These are phyloP conservation scores for Theileria parva DNA, from an alignment of 169 alveolate genomes.

Conservation along the genomic window DNA sequence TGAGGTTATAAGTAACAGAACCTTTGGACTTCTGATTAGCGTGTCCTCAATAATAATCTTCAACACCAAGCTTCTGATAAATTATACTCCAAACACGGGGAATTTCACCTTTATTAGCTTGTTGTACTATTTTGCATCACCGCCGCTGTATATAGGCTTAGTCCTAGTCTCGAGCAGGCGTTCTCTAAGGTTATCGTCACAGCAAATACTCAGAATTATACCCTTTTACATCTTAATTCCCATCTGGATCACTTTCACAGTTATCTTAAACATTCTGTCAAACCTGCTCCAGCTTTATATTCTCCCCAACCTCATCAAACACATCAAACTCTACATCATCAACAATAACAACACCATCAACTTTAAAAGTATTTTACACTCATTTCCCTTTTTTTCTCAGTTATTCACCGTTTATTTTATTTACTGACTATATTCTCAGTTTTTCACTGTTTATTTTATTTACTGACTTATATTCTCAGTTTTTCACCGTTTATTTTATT, in stretches of 20 bases:
- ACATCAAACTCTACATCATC: conserved; percentile 26
- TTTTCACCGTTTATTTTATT: too few species aligned
- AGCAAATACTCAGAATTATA: conserved; percentile 64
- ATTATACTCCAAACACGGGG: conserved; percentile 64
- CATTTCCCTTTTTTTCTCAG: too few species aligned
- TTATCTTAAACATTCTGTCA: conserved; percentile 49
- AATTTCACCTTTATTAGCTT: conserved; percentile 47
- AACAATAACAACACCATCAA: conserved; percentile 1
- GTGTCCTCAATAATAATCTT: conserved; percentile 67
- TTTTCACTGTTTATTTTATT: neutral
- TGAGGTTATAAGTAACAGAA: conserved; percentile 44
- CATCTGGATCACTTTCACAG: conserved; percentile 69
- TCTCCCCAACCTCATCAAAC: conserved; percentile 65
- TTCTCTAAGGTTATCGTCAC: conserved; percentile 56
- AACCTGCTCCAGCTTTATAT: conserved; percentile 59
- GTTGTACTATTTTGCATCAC: conserved; percentile 56
- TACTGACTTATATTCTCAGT: too few species aligned
- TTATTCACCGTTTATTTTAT: neutral
- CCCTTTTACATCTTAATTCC: conserved; percentile 68
- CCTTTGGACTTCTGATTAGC: conserved; percentile 71
- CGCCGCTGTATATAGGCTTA: conserved; percentile 55
- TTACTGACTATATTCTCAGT: too few species aligned
- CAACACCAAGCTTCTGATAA: conserved; percentile 68
- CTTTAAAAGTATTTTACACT: neutral
- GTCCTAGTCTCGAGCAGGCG: conserved; percentile 61